Evolutionary conservation across 2,329 filamentous ascomycete genomes (phyloP), one percentile per base, ranked within the genome.

Genomic region (Claviceps lovelessii): DNA sequence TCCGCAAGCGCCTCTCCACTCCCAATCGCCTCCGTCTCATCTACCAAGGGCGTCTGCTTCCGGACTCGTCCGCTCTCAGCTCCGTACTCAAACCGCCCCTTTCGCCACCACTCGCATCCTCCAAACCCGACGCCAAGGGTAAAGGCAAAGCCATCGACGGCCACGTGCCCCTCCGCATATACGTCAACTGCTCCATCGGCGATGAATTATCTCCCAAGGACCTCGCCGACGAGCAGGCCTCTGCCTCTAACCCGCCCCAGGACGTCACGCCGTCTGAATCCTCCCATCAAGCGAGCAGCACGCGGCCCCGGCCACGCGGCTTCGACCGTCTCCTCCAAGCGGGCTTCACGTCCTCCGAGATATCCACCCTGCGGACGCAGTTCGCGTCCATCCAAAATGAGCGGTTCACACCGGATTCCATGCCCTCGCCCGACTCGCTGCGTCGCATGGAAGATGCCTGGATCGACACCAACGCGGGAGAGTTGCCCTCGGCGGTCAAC

Each of bases 181-280:
- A 95, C 68, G 85, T 97, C 58, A 94, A 95, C 73, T 97, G 91
- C 76, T 91, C 88, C 59, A 87, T 97, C 56, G 90, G 90, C 54
- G 83, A 88, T 67, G 74, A 79, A 31, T 77, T 97, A 13, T 79
- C 85, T 0, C 66, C 78, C 13, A 65, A 74, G 0, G 89, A 95
- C 56, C 78, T 97, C 28, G 77, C 76, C 1, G 76, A 75, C 15
- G 90, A 95, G 72, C 77, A 79, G 37, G 67, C 70, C 61, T 70
- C 70, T 11, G 68, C 75, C 17, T 64, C 61, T 15, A 64, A 66
- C 9, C 70, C 67, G 1, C 68, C 65, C 11, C 61, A 63, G 15
- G 68, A 73, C 4, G 83, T 87, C 67, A 76, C 58, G 5, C 33
- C 54, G 23, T 45, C 64, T 11, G 59, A 60, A 42, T 59, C 65